Base-by-base conservation (phyloP, 2,329 filamentous ascomycete genomes). In the Fonsecaea monophora region DNA sequence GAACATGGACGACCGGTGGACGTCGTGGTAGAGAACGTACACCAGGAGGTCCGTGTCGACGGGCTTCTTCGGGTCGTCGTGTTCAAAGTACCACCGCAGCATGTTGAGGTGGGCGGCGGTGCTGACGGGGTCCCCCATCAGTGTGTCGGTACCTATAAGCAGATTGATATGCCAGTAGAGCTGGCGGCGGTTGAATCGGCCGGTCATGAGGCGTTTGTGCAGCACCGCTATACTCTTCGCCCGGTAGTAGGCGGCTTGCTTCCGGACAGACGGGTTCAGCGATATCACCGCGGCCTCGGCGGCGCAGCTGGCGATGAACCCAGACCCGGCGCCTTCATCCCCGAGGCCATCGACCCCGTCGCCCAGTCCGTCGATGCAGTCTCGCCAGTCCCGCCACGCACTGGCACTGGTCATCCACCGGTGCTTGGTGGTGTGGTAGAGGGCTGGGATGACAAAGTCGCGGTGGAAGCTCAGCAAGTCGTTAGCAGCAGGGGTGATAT, bases 401-500 rank as follows among this genome's bases (percentile, higher is more conserved):
- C 45, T 37, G 38, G 59, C 34, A n/a, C 32, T 53, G 18, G 59
- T 53, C 32, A 54, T 54, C 59, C 59, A 62, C 10, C 37, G 30
- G 21, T 34, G 59, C n/a, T 55, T 62, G 35, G 48, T 45, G 21
- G 60, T 62, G 21, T 62, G 50, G 50, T 62, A 62, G 9, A 62
- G 48, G 13, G 50, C 48, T 12, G 50, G 60, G 30, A 62, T 34
- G 50, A 62, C 48, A 9, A 38, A 38, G 35, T 53, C 38, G 25
- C 53, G 50, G 21, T 35, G 35, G 30, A 62, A 62, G 18, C 38
- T 34, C 21, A 62, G 50, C 35, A 55, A 15, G 9, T 45, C 48
- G 48, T 62, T 62, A 5, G 60, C 50, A 9, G 21, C 7, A 3
- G 60, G 50, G 13, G 53, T 50, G 53, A 62, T 62, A 12, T 40